Conservation (phyloP, 2,329 filamentous ascomycete genomes). For the Corniculantispora saksenae region DNA sequence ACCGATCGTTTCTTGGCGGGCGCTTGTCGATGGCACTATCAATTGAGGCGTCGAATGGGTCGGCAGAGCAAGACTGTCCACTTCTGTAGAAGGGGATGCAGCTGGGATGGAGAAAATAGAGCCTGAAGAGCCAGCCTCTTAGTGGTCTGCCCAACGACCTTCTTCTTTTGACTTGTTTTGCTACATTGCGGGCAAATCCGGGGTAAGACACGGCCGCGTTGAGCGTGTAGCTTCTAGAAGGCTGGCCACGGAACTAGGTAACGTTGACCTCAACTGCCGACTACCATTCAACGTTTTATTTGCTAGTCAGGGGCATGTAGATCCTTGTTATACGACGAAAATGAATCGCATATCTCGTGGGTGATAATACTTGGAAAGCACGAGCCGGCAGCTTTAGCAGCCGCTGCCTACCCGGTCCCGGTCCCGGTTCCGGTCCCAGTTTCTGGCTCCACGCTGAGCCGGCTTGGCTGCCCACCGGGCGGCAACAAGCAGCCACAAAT, state of each 20-base stretch:
- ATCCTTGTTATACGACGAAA: neutral
- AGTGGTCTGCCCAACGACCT: neutral
- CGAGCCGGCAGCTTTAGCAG: neutral
- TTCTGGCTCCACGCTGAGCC: conserved; percentile 2
- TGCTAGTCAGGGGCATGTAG: neutral
- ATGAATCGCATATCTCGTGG: neutral
- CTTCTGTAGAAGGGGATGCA: neutral
- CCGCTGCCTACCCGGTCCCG: conserved; percentile 10
- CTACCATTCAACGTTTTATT: neutral
- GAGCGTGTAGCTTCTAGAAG: neutral
- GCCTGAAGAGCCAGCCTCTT: too few relatives aligned
- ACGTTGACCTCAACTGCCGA: neutral
- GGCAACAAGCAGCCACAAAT: neutral
- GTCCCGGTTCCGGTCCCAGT: conserved; percentile 16
- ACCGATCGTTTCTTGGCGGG: conserved; percentile 1
- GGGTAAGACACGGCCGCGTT: neutral
- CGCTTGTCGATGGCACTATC: conserved; percentile 1
- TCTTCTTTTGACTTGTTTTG: neutral
- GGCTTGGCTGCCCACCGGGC: conserved; percentile 12
- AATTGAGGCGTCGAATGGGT: neutral
- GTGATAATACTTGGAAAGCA: neutral
- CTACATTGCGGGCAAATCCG: neutral
- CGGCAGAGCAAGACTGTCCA: neutral
- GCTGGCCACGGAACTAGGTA: neutral
- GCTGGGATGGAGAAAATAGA: neutral